Base-by-base conservation (phyloP, 2,329 filamentous ascomycete genomes). In the Colletotrichum cuscutae region DNA sequence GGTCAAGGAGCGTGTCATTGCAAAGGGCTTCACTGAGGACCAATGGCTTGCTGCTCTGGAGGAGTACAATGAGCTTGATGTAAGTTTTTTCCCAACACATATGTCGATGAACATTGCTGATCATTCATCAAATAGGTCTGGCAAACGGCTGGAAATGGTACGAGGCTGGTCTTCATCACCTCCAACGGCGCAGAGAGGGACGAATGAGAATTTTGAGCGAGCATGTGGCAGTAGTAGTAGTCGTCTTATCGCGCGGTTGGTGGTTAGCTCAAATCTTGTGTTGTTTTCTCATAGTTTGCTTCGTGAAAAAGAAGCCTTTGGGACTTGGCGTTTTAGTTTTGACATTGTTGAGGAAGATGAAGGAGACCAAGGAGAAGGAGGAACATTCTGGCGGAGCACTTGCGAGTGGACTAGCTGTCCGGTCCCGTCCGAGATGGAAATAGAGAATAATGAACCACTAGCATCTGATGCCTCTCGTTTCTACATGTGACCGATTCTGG, bases 11-110 rank as follows among this genome's bases (percentile, higher is more conserved):
- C 87, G 97, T 76, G 95, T 99, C 35, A 88, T 98, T 78, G 97
- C 95, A 65, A 98, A 98, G 89, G 97, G 97, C 3, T 99, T 98
- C 83, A 99, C 96, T 0, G 93, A 95, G 76, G 95, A 98, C 82
- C 95, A 99, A 83, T 95, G 98, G 85, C 88, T 94, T 79, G 89
- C 90, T 77, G 93, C 95, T 24, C 88, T 99, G 80, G 93, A 98
- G 75, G 96, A 98, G 86, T 98, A 99, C 83, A 92, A 94, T 3
- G 87, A 90, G 76, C 85, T 97, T 74, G 94, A 98, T 86, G 97
- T 98, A 87, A 94, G 95, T 92, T 64, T 53, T 9, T 13, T 2
- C 65, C 5, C 30, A 15, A 15, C 13, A 7, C 35, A 28, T 7
- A n/a, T 7, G 19, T 9, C 19, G 7, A 32, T 15, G 42, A 13